Conservation (phyloP, 179 eudicot genomes). For the Actinidia arguta region DNA sequence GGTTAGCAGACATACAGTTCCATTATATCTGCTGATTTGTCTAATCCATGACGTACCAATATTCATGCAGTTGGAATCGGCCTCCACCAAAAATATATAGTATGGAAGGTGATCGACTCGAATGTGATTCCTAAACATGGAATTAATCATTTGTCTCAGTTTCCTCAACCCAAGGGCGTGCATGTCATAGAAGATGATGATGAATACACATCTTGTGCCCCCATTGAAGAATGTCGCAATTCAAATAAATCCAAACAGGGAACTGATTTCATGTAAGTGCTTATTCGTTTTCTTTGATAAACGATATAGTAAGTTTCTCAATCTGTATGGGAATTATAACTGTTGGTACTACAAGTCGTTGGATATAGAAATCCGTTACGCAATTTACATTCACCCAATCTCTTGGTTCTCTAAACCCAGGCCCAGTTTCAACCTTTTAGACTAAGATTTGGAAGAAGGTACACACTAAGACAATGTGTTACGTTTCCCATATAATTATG, state of each 20-base stretch:
- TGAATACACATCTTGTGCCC: constrained; percentile 33
- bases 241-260: constrained; percentile 37
- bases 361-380: not conserved
- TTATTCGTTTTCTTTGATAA: not conserved
- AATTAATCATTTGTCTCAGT: constrained; percentile 42
- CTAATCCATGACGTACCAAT: constrained; percentile 16
- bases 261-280: constrained; percentile 53
- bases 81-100: constrained; percentile 61
- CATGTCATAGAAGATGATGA: constrained; percentile 42
- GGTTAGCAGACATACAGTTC: too few relatives aligned
- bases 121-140: constrained; percentile 41
- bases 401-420: constrained; percentile 42
- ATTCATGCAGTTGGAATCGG: constrained; percentile 85
- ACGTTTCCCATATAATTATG: constrained; percentile 20
- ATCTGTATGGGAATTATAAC: not conserved
- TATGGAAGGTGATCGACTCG: constrained; percentile 41
- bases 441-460: constrained; percentile 79
- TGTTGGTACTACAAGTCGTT: not conserved
- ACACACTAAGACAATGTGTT: constrained; percentile 21
- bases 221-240: constrained; percentile 35
- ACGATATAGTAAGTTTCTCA: not conserved
- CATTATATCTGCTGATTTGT: constrained; percentile 6
- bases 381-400: not conserved
- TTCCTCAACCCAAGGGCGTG: constrained; percentile 43
- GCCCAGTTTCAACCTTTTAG: constrained; percentile 87